phyloP scores from a whole-genome alignment of 2,329 filamentous ascomycete genomes.

The Alternaria postmessia region DNA sequence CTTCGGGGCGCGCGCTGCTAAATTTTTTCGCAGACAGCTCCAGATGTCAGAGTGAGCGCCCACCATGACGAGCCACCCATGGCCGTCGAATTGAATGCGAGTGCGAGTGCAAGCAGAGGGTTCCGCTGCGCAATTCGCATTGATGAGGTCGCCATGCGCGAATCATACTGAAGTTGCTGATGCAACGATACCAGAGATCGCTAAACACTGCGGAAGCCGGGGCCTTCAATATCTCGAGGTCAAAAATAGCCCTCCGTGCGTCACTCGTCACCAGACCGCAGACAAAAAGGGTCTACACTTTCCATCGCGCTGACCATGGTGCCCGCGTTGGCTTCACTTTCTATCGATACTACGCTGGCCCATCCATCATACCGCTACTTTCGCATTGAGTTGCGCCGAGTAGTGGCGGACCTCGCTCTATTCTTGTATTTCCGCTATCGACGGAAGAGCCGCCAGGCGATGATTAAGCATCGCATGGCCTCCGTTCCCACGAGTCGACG shows the following conservation, averaged over 20 bases:
- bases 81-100: background rate
- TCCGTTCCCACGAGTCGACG: background rate
- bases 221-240: constrained; percentile 31
- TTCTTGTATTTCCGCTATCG: constrained; percentile 10
- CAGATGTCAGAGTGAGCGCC: background rate
- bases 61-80: background rate
- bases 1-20: constrained; percentile 19
- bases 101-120: background rate
- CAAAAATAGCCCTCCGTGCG: constrained; percentile 40
- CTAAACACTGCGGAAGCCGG: constrained; percentile 31
- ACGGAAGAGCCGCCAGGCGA: background rate
- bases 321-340: constrained; percentile 11
- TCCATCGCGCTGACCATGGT: constrained; percentile 11
- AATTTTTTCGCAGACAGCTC: constrained; percentile 5
- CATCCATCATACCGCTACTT: constrained; percentile 13
- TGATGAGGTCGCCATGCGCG: background rate
- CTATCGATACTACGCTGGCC: constrained; percentile 20
- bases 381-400: constrained; percentile 7
- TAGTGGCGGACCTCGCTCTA: constrained; percentile 9
- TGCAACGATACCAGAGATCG: constrained; percentile 31
- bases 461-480: background rate
- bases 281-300: constrained; percentile 13
- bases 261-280: constrained; percentile 27
- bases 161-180: constrained; percentile 31
- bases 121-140: background rate